Conservation (phyloP, 2,329 filamentous ascomycete genomes). For the Clarireedia monteithiana region DNA sequence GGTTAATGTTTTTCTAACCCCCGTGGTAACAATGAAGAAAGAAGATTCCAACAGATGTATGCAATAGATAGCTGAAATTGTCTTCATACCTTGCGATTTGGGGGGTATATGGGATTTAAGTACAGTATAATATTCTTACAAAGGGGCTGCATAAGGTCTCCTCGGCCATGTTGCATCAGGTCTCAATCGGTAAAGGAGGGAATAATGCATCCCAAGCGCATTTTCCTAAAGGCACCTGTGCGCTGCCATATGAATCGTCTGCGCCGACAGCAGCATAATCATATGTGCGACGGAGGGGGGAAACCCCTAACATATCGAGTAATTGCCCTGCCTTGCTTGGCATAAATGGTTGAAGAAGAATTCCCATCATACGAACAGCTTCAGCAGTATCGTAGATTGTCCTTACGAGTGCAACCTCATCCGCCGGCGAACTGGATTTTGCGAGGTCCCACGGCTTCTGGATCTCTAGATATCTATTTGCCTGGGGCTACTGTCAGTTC, state of each 20-base stretch:
- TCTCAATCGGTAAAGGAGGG: slow-evolving; percentile 40
- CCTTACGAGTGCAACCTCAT: slow-evolving; percentile 35
- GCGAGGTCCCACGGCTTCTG: slow-evolving; percentile 60
- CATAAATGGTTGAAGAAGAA: slow-evolving; percentile 87
- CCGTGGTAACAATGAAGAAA: too few species aligned
- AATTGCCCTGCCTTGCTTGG: slow-evolving; percentile 65
- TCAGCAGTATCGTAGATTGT: slow-evolving; percentile 68
- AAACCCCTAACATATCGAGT: slow-evolving; percentile 72
- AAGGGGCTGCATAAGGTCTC: too few species aligned
- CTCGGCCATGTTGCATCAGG: slow-evolving; percentile 21
- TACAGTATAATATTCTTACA: too few species aligned
- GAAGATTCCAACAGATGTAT: too few species aligned
- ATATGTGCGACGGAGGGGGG: slow-evolving; percentile 51
- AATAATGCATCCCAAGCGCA: slow-evolving; percentile 41
- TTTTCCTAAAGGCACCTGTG: slow-evolving; percentile 26
- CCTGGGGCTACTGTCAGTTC: slow-evolving; percentile 32
- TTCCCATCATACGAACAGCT: slow-evolving; percentile 68
- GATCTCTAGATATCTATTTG: slow-evolving; percentile 59
- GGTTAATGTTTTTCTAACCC: too few species aligned
- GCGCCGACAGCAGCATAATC: slow-evolving; percentile 51
- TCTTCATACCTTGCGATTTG: too few species aligned
- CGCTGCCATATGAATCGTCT: slow-evolving; percentile 62
- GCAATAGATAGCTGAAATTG: too few species aligned
- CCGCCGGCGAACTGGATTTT: slow-evolving; percentile 25
- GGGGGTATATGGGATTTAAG: too few species aligned